Evolutionary conservation across 2,329 filamentous ascomycete species (phyloP), one percentile per base, ranked within the genome.

Genomic region (Neonectria coccinea): DNA sequence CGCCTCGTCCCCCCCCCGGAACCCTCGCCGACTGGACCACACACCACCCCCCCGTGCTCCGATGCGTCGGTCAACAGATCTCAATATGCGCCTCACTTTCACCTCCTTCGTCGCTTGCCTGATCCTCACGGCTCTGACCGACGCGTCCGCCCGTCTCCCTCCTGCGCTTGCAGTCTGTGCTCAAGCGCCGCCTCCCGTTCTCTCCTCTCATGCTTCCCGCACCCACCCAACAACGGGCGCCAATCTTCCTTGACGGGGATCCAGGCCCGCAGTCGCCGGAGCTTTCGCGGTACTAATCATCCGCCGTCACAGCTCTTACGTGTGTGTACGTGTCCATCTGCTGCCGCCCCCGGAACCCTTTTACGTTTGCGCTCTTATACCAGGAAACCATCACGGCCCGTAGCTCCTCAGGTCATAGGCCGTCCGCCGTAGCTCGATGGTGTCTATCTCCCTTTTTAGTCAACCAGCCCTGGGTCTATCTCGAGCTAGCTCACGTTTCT

Each of bases 11-110:
- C 33, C 5, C 33, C 33, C 53, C 68, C 70, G 70, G 70, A 68
- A 59, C 53, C 65, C 58, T 62, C 70, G 70, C 70, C 59, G 66
- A 63, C 56, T 69, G 55, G 67, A 52, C 60, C 50, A 31, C 52
- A 41, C 36, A n/a, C 27, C 39, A 20, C n/a, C 50, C 27, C 27
- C 41, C n/a, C 44, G 51, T 39, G 44, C 56, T 45, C 56, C 59
- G 62, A 56, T 47, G 39, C 57, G 41, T 62, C 66, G 60, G 47
- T 56, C 64, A 59, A 66, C 18, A 66, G 52, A 62, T 66, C 52
- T 58, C 55, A 51, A 55, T 55, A 22, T 41, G 39, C 44, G 41
- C 20, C 57, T 45, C 39, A 39, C 48, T 45, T 29, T 45, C 18
- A 44, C 20, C 18, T 20, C 48, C 41, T 52, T 42, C 25, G 14